Conservation (phyloP, 495 filamentous ascomycete genomes). For the Neurospora sp. region DNA sequence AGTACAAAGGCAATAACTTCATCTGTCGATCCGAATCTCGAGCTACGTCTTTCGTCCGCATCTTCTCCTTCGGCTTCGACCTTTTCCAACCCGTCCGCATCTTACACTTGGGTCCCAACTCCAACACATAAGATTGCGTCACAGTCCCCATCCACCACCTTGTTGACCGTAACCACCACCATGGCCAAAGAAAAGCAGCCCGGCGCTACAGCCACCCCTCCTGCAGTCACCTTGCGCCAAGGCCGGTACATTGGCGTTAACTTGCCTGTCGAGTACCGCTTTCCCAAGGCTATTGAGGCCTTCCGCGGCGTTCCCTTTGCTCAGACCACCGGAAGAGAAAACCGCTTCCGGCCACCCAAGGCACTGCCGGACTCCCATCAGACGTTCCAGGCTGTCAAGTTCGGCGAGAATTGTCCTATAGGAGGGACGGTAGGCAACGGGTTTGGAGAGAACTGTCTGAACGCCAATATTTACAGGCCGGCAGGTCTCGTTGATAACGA, state of each 20-base stretch:
- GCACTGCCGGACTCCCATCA: constrained; percentile 16
- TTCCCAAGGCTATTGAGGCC: constrained; percentile 40
- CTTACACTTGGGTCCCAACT: background rate
- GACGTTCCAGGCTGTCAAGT: constrained; percentile 34
- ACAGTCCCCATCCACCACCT: background rate
- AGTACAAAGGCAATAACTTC: background rate
- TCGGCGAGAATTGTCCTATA: constrained; percentile 33
- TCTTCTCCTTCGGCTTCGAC: background rate
- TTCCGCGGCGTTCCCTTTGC: constrained; percentile 56
- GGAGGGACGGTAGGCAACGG: constrained; percentile 13
- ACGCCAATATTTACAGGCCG: constrained; percentile 38
- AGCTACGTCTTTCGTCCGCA: background rate
- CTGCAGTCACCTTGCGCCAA: constrained; percentile 35
- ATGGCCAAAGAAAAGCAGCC: background rate
- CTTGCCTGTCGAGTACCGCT: constrained; percentile 23
- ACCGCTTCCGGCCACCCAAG: constrained; percentile 46
- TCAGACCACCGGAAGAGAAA: constrained; percentile 41
- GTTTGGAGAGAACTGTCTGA: constrained; percentile 42
- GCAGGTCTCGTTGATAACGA: constrained; percentile 18
- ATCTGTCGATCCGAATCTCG: background rate
- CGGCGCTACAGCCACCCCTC: background rate
- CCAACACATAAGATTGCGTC: background rate
- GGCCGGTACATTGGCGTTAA: constrained; percentile 44
- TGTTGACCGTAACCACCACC: background rate
- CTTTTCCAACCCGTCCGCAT: background rate